phyloP scores from a whole-genome alignment of 108 stramenopile genomes.

The Mediolabrus comicus region DNA sequence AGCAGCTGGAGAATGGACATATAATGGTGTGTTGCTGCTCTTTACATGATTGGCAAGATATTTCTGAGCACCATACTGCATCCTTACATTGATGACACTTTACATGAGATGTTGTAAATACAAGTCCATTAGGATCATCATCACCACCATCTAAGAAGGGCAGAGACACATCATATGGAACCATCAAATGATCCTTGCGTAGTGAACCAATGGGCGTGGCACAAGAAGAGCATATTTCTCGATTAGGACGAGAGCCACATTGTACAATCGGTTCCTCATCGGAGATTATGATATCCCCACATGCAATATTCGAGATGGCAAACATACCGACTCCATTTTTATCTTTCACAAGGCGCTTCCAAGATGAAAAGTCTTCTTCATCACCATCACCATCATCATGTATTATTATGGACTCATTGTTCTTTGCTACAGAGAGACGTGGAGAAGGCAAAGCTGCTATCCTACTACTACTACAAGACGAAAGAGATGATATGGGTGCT shows the following conservation, averaged over 20 bases:
- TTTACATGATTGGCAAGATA: not conserved
- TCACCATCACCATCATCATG: no score
- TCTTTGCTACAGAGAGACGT: no score
- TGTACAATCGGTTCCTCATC: conserved; percentile 5
- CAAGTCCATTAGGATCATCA: not conserved
- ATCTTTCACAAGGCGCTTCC: no score
- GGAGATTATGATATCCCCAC: conserved; percentile 10
- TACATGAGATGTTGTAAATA: not conserved
- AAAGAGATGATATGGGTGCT: no score
- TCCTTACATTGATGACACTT: not conserved
- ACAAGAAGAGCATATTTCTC: not conserved
- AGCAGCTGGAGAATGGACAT: no score
- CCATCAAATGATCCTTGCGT: not conserved
- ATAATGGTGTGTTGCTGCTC: not conserved
- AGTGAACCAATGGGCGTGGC: conserved; percentile 2
- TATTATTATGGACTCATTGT: no score
- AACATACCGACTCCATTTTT: conserved; percentile 9
- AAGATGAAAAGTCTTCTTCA: no score
- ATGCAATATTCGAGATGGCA: not conserved
- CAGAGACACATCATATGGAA: not conserved
- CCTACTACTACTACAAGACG: no score
- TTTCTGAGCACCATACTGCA: not conserved
- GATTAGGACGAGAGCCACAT: not conserved
- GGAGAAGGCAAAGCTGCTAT: no score
- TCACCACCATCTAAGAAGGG: not conserved